Percentiles rank a stretch among this genome's conserved stretches.
Evolutionary conservation across 495 filamentous ascomycete genomes (phyloP).

Genomic region (Tuber aestivum): DNA sequence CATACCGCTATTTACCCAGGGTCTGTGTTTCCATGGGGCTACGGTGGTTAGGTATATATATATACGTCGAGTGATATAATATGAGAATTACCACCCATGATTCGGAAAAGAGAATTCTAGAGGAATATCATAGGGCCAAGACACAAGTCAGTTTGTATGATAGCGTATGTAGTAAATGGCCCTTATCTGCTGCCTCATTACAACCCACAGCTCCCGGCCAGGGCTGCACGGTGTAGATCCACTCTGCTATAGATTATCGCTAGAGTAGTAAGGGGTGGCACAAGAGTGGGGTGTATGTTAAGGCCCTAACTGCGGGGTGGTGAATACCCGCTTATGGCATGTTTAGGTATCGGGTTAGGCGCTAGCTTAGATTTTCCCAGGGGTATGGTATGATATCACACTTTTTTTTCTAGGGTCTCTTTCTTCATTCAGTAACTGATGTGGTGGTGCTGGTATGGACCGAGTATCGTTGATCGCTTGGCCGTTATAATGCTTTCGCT

Average conservation of each 20-base stretch:
- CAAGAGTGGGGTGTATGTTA: background rate
- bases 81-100: background rate
- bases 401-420: background rate
- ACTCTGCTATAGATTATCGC: background rate
- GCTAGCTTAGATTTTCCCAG: background rate
- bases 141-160: background rate
- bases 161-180: background rate
- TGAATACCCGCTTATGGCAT: background rate
- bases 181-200: background rate
- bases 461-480: background rate
- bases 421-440: background rate
- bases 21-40: background rate
- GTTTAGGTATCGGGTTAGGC: background rate
- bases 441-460: background rate
- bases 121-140: background rate
- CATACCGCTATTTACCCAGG: background rate
- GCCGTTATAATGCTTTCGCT: background rate
- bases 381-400: too few relatives aligned
- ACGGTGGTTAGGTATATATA: background rate
- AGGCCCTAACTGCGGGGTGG: background rate
- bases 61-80: background rate
- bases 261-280: background rate
- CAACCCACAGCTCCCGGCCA: background rate
- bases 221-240: background rate
- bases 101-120: background rate